Percentiles rank a stretch among this genome's conserved stretches.
phyloP scores from a whole-genome alignment of 176 grass and related monocot genomes.

The Tillandsia leiboldiana region DNA sequence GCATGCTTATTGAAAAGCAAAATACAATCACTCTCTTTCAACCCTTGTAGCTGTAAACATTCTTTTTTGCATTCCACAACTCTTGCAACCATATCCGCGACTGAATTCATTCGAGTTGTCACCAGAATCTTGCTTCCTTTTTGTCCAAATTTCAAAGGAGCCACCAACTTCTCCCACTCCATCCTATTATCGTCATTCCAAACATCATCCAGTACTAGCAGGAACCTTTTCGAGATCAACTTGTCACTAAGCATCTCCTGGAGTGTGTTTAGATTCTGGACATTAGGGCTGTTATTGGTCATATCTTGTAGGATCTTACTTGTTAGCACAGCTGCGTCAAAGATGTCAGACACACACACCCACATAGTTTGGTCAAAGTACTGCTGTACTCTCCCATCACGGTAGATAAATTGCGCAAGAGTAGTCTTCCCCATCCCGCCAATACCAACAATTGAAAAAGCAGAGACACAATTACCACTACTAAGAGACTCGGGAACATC shows the following conservation, averaged over 20 bases:
- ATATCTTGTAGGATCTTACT: conserved; percentile 10
- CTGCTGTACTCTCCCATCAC: conserved; percentile 7
- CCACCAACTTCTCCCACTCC: conserved; percentile 8
- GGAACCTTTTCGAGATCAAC: conserved; percentile 5
- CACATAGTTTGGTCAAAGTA: conserved; percentile 8
- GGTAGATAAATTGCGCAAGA: conserved; percentile 10
- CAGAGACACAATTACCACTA: not conserved
- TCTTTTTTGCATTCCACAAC: conserved; percentile 1
- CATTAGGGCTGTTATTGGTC: not conserved
- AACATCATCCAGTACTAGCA: conserved; percentile 29
- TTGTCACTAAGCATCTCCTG: conserved; percentile 9
- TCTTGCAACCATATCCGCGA: conserved; percentile 13
- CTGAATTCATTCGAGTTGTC: conserved; percentile 16
- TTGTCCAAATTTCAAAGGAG: conserved; percentile 13
- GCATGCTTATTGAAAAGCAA: conserved; percentile 11
- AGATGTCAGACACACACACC: conserved; percentile 16
- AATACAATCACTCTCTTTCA: conserved; percentile 1
- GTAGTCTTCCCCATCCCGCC: conserved; percentile 24
- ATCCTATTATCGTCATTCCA: conserved; percentile 3
- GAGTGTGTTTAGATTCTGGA: conserved; percentile 12
- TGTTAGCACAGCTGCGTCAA: conserved; percentile 3
- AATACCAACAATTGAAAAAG: conserved; percentile 11
- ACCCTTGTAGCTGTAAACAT: conserved; percentile 1
- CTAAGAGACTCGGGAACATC: not conserved
- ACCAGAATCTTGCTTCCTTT: conserved; percentile 23